Conservation (phyloP, 768 basidiomycete genomes). For the Tulasnella calospora region DNA sequence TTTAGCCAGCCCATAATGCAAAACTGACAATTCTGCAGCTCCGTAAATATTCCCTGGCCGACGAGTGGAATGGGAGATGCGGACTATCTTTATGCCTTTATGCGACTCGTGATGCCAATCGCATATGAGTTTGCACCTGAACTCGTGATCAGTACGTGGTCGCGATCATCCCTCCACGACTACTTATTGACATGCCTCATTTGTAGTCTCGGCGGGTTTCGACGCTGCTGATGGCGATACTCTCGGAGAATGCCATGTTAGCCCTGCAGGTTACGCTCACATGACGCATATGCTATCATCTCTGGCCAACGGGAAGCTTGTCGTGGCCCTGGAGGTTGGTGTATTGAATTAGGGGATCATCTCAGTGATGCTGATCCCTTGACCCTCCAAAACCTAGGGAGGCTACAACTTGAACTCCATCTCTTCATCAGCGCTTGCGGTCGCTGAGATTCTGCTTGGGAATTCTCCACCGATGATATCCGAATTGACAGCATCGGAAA, state of each 20-base stretch:
- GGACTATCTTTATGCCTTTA: constrained; percentile 95
- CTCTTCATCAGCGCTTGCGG: constrained; percentile 80
- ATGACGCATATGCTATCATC: constrained; percentile 97
- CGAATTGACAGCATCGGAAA: constrained; percentile 67
- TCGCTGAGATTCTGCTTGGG: constrained; percentile 81
- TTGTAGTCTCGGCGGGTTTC: constrained; percentile 90
- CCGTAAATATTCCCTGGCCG: constrained; percentile 96
- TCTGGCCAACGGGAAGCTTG: constrained; percentile 80
- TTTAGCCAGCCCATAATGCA: background rate
- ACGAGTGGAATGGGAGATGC: constrained; percentile 82
- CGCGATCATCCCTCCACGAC: background rate
- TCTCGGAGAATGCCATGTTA: constrained; percentile 84
- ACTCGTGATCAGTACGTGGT: constrained; percentile 79
- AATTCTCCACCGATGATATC: constrained; percentile 73
- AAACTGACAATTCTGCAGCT: constrained; percentile 45
- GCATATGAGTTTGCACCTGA: constrained; percentile 95
- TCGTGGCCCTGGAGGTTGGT: constrained; percentile 86
- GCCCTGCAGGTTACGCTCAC: constrained; percentile 90
- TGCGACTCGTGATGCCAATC: constrained; percentile 93
- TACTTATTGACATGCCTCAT: background rate
- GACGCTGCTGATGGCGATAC: constrained; percentile 93
- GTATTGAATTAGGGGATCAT: background rate
- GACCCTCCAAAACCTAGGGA: constrained; percentile 50
- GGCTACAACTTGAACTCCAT: constrained; percentile 92
- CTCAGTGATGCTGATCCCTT: background rate